phyloP scores from a whole-genome alignment of 495 filamentous ascomycete species.

The Podospora fimiseda region DNA sequence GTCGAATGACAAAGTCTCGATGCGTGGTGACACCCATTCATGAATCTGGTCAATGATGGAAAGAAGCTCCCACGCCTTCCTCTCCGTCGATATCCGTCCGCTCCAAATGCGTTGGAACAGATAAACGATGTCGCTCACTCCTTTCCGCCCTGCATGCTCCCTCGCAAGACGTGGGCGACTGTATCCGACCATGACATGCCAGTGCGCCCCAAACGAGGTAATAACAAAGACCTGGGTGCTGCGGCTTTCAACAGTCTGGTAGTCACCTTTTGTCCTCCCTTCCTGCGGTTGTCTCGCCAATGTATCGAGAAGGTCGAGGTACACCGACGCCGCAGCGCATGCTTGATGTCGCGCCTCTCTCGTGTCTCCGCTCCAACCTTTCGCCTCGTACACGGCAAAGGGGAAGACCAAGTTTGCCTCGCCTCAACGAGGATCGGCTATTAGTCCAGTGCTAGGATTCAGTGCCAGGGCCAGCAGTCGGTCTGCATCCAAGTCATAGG shows the following conservation, averaged over 20 bases:
- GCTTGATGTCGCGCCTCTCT: not conserved
- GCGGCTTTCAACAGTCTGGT: not conserved
- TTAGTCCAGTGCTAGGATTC: not conserved
- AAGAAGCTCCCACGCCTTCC: slow-evolving; percentile 1
- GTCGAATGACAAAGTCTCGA: slow-evolving; percentile 3
- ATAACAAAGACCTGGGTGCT: not conserved
- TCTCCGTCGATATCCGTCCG: not conserved
- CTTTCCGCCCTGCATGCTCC: not conserved
- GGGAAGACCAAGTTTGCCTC: slow-evolving; percentile 1
- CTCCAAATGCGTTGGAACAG: slow-evolving; percentile 3
- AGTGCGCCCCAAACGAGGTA: not conserved
- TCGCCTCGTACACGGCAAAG: slow-evolving; percentile 3
- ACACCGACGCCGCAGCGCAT: not conserved
- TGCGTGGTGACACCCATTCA: not conserved
- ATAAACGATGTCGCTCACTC: slow-evolving; percentile 1
- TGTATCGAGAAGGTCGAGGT: not conserved
- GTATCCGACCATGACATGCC: slow-evolving; percentile 2
- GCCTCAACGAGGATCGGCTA: slow-evolving; percentile 1
- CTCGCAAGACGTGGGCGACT: not conserved
- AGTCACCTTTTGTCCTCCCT: not conserved
- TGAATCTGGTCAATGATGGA: slow-evolving; percentile 1
- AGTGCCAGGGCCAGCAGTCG: not conserved
- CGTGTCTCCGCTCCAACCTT: not conserved
- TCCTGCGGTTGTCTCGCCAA: not conserved
- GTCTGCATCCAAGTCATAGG: not conserved